Conservation (phyloP, 1,284 basidiomycete genomes). For the Caloboletus inedulis region DNA sequence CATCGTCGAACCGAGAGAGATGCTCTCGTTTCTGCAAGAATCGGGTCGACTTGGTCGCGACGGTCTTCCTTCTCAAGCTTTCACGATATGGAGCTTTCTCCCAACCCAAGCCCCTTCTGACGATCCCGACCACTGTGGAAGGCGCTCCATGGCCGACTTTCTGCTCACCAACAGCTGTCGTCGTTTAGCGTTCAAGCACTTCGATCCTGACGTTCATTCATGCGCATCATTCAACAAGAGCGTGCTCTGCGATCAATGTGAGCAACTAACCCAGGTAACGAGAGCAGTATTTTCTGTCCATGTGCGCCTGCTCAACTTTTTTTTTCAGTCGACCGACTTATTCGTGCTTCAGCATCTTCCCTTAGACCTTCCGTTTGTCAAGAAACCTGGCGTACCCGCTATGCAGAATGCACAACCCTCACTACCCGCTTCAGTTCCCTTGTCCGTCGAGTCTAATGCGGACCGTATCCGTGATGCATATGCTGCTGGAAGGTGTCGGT, state of each 20-base stretch:
- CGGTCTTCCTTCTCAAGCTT: neutral
- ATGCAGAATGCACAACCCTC: too few relatives aligned
- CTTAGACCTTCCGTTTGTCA: too few relatives aligned
- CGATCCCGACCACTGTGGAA: neutral
- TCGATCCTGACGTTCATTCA: neutral
- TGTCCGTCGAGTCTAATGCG: too few relatives aligned
- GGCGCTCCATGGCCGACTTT: neutral
- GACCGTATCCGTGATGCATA: neutral
- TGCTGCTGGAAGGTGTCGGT: neutral
- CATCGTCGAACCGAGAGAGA: neutral
- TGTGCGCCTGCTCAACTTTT: too few relatives aligned
- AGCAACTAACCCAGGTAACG: too few relatives aligned
- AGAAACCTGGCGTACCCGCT: too few relatives aligned
- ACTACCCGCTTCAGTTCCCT: too few relatives aligned
- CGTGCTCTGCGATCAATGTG: neutral
- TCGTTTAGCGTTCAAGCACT: neutral
- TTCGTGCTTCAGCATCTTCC: too few relatives aligned
- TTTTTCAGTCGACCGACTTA: too few relatives aligned
- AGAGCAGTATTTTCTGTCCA: too few relatives aligned
- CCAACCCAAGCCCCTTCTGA: neutral
- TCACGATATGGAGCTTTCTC: neutral
- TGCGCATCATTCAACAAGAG: neutral
- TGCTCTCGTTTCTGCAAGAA: slow-evolving; percentile 7
- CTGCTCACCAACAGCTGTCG: neutral
- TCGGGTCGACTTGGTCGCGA: slow-evolving; percentile 1